A percentile compares a stretch with the other conserved stretches of the same genome.
phyloP scores from a whole-genome alignment of 169 alveolate species.

The Cryptosporidium ryanae region DNA sequence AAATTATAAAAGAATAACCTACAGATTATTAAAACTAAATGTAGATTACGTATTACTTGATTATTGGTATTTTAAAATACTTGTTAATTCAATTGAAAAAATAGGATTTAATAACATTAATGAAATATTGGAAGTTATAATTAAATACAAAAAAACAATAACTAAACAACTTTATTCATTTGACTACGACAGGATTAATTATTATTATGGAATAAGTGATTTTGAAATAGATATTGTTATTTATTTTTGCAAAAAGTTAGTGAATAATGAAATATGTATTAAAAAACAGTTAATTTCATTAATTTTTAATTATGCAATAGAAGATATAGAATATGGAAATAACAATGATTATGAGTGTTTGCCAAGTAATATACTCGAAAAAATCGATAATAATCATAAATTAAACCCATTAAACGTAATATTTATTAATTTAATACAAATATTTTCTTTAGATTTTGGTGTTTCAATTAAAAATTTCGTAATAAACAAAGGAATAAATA shows the following conservation, averaged over 20 bases:
- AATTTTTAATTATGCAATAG: not conserved
- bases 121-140: constrained; percentile 2
- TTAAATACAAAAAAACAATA: not conserved
- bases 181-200: constrained; percentile 10
- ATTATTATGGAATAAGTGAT: not conserved
- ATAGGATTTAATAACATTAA: not conserved
- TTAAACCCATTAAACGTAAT: constrained; percentile 18
- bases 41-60: not conserved
- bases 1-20: constrained; percentile 1
- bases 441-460: constrained; percentile 38
- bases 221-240: constrained; percentile 23
- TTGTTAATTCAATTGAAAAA: constrained; percentile 10
- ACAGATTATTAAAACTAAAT: constrained; percentile 6
- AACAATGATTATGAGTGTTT: not conserved
- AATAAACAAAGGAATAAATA: not conserved
- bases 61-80: constrained; percentile 63
- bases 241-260: constrained; percentile 21
- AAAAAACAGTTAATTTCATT: constrained; percentile 16
- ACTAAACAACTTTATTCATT: not conserved
- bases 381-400: not conserved
- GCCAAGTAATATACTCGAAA: not conserved
- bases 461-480: constrained; percentile 11
- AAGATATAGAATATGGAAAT: not conserved
- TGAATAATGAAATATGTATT: constrained; percentile 23
- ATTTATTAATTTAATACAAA: constrained; percentile 7